Evolutionary conservation across 2,329 filamentous ascomycete genomes (phyloP), one percentile per base, ranked within the genome.

Genomic region (Talaromyces albobiverticillius): DNA sequence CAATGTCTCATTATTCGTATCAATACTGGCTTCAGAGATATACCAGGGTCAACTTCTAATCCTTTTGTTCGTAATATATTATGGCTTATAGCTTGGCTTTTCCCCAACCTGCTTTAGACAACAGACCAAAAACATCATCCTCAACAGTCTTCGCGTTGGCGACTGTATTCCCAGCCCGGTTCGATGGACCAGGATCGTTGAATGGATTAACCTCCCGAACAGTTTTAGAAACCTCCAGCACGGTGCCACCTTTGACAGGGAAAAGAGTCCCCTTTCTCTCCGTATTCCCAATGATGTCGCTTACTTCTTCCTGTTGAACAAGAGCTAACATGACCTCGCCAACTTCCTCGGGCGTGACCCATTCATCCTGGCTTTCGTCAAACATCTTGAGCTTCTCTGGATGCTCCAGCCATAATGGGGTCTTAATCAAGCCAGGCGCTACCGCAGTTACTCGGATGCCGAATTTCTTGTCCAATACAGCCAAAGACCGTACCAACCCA

Each of bases 271-370:
- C 69, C 20, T 59, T 58, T n/a, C 65, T 65, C 9, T 61, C 60
- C 32, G 60, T 61, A 54, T 71, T 64, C 2, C 68, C 68, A 47
- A 68, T 70, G 20, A 63, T 66, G 55, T 68, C 64, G 54, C 66
- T 66, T 20, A 76, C 67, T 26, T 73, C 69, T 4, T 76, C 68
- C 43, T 81, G 78, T 57, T 81, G 78, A 34, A 83, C 67, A 54
- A 81, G 76, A 36, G 75, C 72, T 53, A 84, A 57, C 82, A 86
- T 85, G 2, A 79, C 79, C 40, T 78, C 72, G 0, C 81, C 82
- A 0, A 85, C 82, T 60, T 85, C 80, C 60, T 85, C 81, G 0
- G 82, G 74, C n/a, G 77, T 80, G 13, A 83, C 81, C 82, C 82
- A 85, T 55, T 67, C 72, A 61, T 84, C 82, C 13, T 67, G 64